phyloP scores from a whole-genome alignment of 257 asterid genomes.

The Ilex aquifolium region DNA sequence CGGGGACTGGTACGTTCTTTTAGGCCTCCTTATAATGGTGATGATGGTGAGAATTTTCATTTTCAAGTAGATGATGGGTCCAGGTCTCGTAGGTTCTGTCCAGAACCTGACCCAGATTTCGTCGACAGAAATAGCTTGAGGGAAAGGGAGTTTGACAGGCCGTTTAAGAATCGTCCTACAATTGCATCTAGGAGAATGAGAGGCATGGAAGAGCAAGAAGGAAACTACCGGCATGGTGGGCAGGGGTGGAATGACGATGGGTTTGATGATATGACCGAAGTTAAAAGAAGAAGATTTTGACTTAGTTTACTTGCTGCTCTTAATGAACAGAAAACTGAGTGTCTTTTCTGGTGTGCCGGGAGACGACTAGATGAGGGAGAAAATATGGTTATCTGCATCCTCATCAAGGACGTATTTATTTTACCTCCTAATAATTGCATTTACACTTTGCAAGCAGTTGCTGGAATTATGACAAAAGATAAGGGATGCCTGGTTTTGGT shows the following conservation, averaged over 20 bases:
- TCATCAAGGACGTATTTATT: too few species aligned
- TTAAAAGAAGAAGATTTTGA: constrained; percentile 78
- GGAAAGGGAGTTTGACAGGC: constrained; percentile 77
- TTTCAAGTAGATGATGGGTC: constrained; percentile 52
- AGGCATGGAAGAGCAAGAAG: constrained; percentile 59
- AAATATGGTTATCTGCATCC: too few species aligned
- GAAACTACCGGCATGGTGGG: constrained; percentile 43
- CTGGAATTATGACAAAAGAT: too few species aligned
- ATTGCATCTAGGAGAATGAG: constrained; percentile 46
- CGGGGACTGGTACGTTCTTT: constrained; percentile 45
- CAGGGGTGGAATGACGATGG: constrained; percentile 69
- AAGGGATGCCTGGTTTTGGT: too few species aligned
- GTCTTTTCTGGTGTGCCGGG: too few species aligned
- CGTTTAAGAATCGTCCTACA: constrained; percentile 42
- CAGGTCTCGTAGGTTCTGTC: constrained; percentile 58
- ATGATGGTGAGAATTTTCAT: constrained; percentile 41
- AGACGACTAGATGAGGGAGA: too few species aligned
- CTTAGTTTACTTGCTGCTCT: background rate
- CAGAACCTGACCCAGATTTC: constrained; percentile 48
- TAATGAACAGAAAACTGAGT: too few species aligned
- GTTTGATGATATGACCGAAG: constrained; percentile 42
- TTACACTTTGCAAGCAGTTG: too few species aligned
- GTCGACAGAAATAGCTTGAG: constrained; percentile 56
- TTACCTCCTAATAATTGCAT: too few species aligned
- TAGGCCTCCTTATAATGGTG: constrained; percentile 39